phyloP scores from a whole-genome alignment of 1,284 basidiomycete species.

The Pholiota adiposa region DNA sequence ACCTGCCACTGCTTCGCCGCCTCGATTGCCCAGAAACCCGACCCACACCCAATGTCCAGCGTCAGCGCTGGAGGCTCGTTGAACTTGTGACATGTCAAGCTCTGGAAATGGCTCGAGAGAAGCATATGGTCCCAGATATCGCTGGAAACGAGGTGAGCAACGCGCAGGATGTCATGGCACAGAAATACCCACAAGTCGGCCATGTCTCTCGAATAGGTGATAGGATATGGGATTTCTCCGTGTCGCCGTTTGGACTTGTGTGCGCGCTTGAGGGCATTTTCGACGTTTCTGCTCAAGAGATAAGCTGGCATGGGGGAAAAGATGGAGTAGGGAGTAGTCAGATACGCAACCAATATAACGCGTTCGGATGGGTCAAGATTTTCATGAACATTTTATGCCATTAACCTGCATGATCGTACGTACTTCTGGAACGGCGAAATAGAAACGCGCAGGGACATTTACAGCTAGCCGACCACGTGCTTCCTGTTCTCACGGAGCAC shows the following conservation, averaged over 20 bases:
- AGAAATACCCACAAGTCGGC: constrained; percentile 54
- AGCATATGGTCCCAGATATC: constrained; percentile 75
- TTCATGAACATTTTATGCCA: constrained; percentile 26
- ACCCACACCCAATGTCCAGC: constrained; percentile 82
- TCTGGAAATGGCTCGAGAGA: constrained; percentile 49
- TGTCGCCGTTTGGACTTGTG: constrained; percentile 44
- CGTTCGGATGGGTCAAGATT: constrained; percentile 21
- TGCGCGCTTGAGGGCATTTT: constrained; percentile 45
- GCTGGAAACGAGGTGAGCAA: constrained; percentile 37
- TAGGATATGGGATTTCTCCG: constrained; percentile 58
- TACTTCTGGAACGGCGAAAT: constrained; percentile 24
- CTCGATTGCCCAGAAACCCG: constrained; percentile 74
- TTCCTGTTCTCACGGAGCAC: constrained; percentile 18
- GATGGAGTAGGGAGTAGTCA: constrained; percentile 14
- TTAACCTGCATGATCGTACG: constrained; percentile 24
- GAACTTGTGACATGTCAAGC: constrained; percentile 59
- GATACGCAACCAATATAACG: constrained; percentile 18
- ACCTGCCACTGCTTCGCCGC: constrained; percentile 70
- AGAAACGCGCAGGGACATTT: constrained; percentile 8
- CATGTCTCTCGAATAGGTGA: constrained; percentile 50
- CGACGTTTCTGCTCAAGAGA: constrained; percentile 33
- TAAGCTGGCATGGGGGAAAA: constrained; percentile 18
- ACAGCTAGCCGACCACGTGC: constrained; percentile 24
- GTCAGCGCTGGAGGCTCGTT: constrained; percentile 53
- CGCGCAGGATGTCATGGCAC: neutral